phyloP scores from a whole-genome alignment of 2,329 filamentous ascomycete species.

The Diaporthe nobilis region DNA sequence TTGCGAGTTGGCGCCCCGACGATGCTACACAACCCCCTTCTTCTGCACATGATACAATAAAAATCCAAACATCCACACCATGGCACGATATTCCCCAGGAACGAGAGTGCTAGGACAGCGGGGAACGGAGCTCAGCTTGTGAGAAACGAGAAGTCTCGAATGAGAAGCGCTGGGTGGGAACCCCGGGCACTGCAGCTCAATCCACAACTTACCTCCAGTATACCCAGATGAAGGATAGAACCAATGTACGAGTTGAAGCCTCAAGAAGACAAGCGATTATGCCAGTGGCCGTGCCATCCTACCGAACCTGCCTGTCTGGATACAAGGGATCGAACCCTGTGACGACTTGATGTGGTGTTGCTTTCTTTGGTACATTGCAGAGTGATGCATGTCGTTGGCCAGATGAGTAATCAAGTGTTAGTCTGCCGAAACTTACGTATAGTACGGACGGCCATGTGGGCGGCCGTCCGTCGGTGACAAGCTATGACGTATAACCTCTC shows the following conservation, averaged over 20 bases:
- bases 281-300: too few relatives aligned
- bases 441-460: background rate
- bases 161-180: too few relatives aligned
- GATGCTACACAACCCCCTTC: slow-evolving; percentile 3
- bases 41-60: slow-evolving; percentile 4
- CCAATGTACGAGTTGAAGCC: slow-evolving; percentile 12
- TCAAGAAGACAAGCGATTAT: background rate
- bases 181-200: background rate
- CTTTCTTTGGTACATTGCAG: background rate
- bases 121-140: background rate
- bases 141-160: background rate
- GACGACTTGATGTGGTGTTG: background rate
- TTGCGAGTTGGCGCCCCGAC: background rate
- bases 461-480: too few relatives aligned
- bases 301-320: background rate
- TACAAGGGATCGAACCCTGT: background rate
- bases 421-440: background rate
- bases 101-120: background rate
- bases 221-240: slow-evolving; percentile 1
- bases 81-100: background rate
- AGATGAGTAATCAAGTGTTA: slow-evolving; percentile 4
- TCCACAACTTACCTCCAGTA: background rate
- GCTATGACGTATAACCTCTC: slow-evolving; percentile 23
- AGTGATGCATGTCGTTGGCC: slow-evolving; percentile 15
- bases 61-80: background rate